Conservation (phyloP, 2,329 filamentous ascomycete genomes). For the Magnaporthiopsis incrustans region DNA sequence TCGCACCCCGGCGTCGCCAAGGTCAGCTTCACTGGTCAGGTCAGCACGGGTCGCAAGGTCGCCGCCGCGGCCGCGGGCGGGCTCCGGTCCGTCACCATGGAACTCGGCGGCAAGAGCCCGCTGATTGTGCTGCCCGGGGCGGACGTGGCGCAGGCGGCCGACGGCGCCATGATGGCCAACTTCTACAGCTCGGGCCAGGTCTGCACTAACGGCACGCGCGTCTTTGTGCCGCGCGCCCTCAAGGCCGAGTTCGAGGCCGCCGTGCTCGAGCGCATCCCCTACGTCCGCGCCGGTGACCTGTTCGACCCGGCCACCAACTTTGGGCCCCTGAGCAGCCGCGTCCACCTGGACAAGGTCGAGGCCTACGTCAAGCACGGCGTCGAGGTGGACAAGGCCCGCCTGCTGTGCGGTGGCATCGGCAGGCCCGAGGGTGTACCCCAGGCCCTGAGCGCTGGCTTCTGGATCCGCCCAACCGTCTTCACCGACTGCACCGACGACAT, state of each 20-base stretch:
- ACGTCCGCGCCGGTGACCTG: conserved; percentile 64
- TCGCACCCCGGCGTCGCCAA: conserved; percentile 9
- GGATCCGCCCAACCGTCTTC: conserved; percentile 78
- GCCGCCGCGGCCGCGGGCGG: conserved; percentile 10
- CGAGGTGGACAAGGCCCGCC: conserved; percentile 61
- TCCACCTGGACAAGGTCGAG: conserved; percentile 71
- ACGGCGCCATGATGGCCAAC: conserved; percentile 89
- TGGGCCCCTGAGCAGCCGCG: conserved; percentile 69
- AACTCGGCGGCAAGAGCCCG: conserved; percentile 50
- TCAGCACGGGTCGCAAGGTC: conserved; percentile 10
- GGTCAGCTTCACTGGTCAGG: conserved; percentile 10
- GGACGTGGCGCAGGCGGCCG: conserved; percentile 69
- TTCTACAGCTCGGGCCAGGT: conserved; percentile 89
- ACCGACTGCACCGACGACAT: conserved; percentile 78
- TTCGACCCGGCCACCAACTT: conserved; percentile 70
- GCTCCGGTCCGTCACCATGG: conserved; percentile 10
- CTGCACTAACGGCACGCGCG: conserved; percentile 85
- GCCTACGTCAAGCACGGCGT: conserved; percentile 70
- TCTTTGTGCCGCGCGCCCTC: conserved; percentile 65
- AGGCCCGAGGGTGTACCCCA: conserved; percentile 44
- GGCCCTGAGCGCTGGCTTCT: conserved; percentile 58
- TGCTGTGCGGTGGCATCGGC: conserved; percentile 64
- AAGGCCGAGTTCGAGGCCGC: conserved; percentile 60
- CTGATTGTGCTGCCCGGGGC: conserved; percentile 73
- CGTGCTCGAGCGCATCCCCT: conserved; percentile 61